Evolutionary conservation across 306 rosid species (phyloP).

Genomic region (Corylus heterophylla): DNA sequence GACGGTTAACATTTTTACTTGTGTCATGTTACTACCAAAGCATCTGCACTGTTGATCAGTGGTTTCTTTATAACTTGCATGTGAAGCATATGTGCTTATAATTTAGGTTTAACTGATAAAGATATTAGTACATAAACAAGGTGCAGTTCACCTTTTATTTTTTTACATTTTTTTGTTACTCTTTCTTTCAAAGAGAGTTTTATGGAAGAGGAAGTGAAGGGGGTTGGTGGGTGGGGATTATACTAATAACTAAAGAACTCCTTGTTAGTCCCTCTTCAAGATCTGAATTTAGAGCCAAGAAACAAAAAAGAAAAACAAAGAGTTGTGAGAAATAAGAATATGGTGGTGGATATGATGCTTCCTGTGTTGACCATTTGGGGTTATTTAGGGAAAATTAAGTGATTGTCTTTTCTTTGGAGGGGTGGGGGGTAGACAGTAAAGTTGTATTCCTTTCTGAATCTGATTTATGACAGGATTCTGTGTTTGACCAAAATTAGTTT

Average conservation of each 20-base stretch:
- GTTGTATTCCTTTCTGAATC: neutral
- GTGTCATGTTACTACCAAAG: neutral
- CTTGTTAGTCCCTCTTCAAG: neutral
- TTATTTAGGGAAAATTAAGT: neutral
- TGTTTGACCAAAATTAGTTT: neutral
- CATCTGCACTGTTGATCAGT: neutral
- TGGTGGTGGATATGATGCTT: neutral
- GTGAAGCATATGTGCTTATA: neutral
- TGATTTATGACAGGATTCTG: neutral
- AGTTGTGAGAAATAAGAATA: too few species aligned
- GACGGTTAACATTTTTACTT: too few species aligned
- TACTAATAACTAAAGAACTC: neutral
- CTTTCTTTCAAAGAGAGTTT: neutral
- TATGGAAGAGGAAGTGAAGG: neutral
- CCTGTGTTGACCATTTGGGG: neutral
- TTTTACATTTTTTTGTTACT: neutral
- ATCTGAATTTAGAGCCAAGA: neutral
- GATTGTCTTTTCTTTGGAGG: neutral
- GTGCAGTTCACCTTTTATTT: neutral
- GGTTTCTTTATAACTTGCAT: neutral
- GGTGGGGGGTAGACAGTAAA: neutral
- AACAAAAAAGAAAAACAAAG: neutral
- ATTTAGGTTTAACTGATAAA: neutral
- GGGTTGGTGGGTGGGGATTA: neutral
- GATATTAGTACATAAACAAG: neutral